Evolutionary conservation across 345 rosid species (phyloP).

Genomic region (Atalantia buxifolia): DNA sequence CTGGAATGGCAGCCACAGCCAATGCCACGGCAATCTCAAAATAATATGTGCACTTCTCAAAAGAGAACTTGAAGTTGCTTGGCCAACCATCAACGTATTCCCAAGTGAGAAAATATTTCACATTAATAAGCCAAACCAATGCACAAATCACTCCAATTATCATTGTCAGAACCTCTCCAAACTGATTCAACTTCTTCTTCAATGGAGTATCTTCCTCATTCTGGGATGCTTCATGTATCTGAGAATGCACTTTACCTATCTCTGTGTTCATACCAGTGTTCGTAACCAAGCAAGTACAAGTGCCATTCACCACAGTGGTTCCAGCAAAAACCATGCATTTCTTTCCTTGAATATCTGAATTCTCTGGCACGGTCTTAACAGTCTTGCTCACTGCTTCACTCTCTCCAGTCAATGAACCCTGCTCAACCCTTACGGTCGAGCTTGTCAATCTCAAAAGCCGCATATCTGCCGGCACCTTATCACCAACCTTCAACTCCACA

Average conservation of each 20-base stretch:
- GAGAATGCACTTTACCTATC: conserved; percentile 90
- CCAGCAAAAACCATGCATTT: conserved; percentile 88
- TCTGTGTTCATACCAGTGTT: conserved; percentile 82
- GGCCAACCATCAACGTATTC: conserved; percentile 94
- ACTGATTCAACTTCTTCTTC: conserved; percentile 90
- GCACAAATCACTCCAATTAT: conserved; percentile 81
- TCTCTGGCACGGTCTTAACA: conserved; percentile 55
- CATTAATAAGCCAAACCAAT: conserved; percentile 90
- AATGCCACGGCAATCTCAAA: conserved; percentile 96
- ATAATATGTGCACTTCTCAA: conserved; percentile 97
- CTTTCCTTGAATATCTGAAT: conserved; percentile 83
- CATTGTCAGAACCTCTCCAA: conserved; percentile 76
- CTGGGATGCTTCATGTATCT: conserved; percentile 88
- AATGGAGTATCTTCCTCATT: conserved; percentile 87
- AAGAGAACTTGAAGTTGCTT: conserved; percentile 76
- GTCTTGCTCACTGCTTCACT: conserved; percentile 87
- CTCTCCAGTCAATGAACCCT: conserved; percentile 93
- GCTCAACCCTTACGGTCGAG: conserved; percentile 81
- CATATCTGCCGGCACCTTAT: conserved; percentile 95
- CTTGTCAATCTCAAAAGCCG: conserved; percentile 58
- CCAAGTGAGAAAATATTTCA: conserved; percentile 89
- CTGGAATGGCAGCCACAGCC: conserved; percentile 98
- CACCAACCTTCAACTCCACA: conserved; percentile 84
- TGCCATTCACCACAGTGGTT: conserved; percentile 86
- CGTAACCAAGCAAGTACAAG: conserved; percentile 72